These are phyloP conservation scores for Candida tammaniensis DNA, from an alignment of 805 yeast genomes.

Conservation along the genomic window DNA sequence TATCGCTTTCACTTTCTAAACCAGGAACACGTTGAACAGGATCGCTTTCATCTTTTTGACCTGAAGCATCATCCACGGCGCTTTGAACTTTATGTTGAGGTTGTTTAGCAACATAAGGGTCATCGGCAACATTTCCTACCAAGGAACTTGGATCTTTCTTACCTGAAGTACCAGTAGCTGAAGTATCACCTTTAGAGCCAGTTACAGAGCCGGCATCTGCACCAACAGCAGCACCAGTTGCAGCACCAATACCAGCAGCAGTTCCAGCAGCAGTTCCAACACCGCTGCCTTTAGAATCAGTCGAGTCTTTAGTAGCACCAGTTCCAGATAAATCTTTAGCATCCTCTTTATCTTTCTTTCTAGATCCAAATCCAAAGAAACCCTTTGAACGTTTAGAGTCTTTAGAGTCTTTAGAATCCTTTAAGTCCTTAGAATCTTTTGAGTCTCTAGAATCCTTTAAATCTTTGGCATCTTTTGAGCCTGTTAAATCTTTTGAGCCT, in stretches of 20 bases:
- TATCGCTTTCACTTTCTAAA: conserved; percentile 7
- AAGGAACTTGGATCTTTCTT: background rate
- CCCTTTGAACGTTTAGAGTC: too few species aligned
- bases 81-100: conserved; percentile 4
- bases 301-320: too few species aligned
- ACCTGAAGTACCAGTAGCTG: conserved; percentile 3
- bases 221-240: conserved; percentile 1
- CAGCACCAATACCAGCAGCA: conserved; percentile 4
- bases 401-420: too few species aligned
- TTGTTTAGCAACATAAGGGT: conserved; percentile 2
- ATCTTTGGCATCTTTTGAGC: too few species aligned
- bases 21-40: conserved; percentile 2
- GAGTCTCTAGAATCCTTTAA: too few species aligned
- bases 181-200: conserved; percentile 1
- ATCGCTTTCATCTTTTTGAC: conserved; percentile 2
- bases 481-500: too few species aligned
- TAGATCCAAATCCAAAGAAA: too few species aligned
- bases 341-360: too few species aligned
- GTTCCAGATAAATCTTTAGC: too few species aligned
- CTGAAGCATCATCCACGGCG: conserved; percentile 3
- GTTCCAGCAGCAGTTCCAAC: background rate
- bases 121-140: background rate
- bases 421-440: too few species aligned
- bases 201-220: background rate
- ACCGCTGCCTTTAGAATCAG: too few species aligned